Evolutionary conservation across 371 early-diverging fungal species (phyloP), one percentile per base, ranked within the genome.

Genomic region (Sporodiniella umbellata): DNA sequence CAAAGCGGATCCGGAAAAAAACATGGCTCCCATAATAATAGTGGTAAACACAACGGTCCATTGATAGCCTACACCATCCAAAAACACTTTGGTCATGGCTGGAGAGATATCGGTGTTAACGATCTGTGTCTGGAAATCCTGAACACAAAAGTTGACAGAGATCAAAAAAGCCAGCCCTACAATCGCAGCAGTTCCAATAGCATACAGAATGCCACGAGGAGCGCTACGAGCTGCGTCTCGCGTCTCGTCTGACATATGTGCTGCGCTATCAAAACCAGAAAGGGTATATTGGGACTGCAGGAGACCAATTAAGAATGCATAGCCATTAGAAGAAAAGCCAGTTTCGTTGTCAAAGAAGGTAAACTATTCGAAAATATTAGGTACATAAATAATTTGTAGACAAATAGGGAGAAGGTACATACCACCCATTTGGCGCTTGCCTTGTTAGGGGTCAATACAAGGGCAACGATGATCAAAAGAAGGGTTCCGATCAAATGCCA

Each of bases 161-260:
- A 79, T 47, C 45, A 79, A 56, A 21, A 72, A 61, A 15, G 56
- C 52, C 31, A 70, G 62, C 21, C 79, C 79, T 23, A 74, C 60
- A 18, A 71, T 31, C n/a, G 77, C 50, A 18, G 73, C 68, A 11
- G 68, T 53, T 15, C 66, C 75, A 48, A 79, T 68, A 22, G 79
- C 70, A 48, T 68, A 66, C 33, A 85, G 62, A 44, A 89, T 87
- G 25, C 83, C 86, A 18, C 70, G 63, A 1, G 90, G 88, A 0
- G 84, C 85, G 30, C 75, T 76, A 28, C 80, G 70, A 51, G 72
- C 76, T 6, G 86, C 84, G 51, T 81, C 75, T 24, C 69, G 67
- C 17, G 90, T 87, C 63, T 89, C 89, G 48, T 89, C 89, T 5
- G 85, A 78, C 80, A 89, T 83, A 56, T 89, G 87, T 4, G 87